A percentile compares a stretch with the other conserved stretches of the same genome.
These are phyloP conservation scores for Botrytis sinoallii DNA, from an alignment of 2,329 filamentous ascomycete genomes.

Conservation along the genomic window DNA sequence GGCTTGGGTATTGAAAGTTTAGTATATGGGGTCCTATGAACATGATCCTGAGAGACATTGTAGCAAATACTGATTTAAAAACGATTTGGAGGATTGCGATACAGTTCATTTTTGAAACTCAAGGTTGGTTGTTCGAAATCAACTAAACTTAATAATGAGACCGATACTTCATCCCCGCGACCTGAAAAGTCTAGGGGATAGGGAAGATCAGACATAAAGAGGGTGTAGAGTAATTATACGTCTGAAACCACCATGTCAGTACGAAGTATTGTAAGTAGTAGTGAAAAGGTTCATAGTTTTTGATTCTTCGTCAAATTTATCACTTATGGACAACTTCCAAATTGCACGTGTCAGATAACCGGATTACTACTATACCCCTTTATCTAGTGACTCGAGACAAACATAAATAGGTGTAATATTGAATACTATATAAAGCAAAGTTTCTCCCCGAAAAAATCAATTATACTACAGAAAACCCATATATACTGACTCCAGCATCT, in stretches of 20 bases:
- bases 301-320: not conserved
- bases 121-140: not conserved
- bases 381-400: not conserved
- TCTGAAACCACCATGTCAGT: no score
- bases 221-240: fast-evolving
- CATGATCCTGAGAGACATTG: not conserved
- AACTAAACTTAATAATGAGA: not conserved
- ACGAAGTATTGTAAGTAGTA: no score
- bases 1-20: not conserved
- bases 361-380: not conserved
- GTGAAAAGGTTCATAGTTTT: not conserved
- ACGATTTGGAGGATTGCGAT: fast-evolving
- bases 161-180: not conserved
- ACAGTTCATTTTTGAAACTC: not conserved
- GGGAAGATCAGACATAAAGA: not conserved
- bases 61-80: not conserved
- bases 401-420: not conserved
- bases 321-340: not conserved
- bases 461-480: not conserved
- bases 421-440: not conserved
- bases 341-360: not conserved
- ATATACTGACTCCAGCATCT: not conserved
- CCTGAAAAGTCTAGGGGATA: not conserved
- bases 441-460: not conserved
- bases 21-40: not conserved